These are phyloP conservation scores for Botrytis tulipae DNA, from an alignment of 2,329 filamentous ascomycete genomes.

Conservation along the genomic window DNA sequence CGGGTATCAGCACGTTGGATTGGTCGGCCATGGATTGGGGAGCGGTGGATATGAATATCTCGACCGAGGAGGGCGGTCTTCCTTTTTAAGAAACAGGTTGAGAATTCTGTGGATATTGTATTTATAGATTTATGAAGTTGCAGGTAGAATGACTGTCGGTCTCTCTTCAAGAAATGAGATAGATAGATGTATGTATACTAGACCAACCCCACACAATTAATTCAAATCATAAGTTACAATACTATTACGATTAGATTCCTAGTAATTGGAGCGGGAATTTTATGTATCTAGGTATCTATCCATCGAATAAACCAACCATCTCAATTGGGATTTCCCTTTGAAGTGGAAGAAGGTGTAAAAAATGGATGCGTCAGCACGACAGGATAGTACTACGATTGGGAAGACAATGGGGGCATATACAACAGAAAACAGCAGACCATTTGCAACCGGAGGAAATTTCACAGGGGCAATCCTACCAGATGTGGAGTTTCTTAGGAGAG, in stretches of 20 bases:
- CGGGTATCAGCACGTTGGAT: slow-evolving; percentile 33
- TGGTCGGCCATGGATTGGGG: slow-evolving; percentile 38
- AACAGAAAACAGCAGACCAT: background rate
- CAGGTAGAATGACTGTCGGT: background rate
- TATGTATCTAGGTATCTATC: no score
- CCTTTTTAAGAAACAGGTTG: background rate
- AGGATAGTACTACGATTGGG: background rate
- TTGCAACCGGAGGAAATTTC: background rate
- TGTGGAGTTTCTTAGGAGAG: background rate
- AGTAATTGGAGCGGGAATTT: no score
- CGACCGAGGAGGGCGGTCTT: background rate
- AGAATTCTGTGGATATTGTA: background rate
- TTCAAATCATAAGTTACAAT: no score
- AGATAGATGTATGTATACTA: background rate
- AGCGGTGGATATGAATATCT: background rate
- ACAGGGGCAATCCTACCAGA: background rate
- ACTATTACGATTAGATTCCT: no score
- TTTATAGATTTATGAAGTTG: background rate
- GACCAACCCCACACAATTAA: background rate
- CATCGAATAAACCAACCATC: background rate
- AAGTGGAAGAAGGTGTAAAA: background rate
- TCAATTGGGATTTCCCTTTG: background rate
- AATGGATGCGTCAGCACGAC: background rate
- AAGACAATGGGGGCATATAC: background rate
- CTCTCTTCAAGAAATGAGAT: background rate